Base-by-base conservation (phyloP, 2,329 filamentous ascomycete species). In the Lasiodiplodia sp. region DNA sequence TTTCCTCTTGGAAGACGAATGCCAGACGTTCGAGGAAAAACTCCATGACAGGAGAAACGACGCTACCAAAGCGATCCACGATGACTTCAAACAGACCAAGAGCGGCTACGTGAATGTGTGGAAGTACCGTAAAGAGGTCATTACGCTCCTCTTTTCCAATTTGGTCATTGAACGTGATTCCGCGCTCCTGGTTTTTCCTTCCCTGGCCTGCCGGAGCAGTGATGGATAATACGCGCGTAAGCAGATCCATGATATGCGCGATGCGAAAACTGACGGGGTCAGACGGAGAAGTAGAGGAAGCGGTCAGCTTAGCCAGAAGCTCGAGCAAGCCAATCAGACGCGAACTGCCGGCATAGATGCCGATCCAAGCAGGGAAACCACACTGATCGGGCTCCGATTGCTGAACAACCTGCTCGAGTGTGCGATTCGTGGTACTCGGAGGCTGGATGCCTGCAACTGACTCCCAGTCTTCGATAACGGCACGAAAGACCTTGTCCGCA, bases 91-190 rank as follows among this genome's bases (percentile, higher is more conserved):
- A 80, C 1, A 97, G 79, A 25, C 86, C 79, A 66, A 97, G 81
- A n/a, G 88, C 86, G 16, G 91, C 88, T 16, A 89, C 80, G 75
- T 97, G 93, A 49, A 97, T 87, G 11, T 86, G 84, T 4, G 94
- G 92, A 12, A 97, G 84, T 21, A 88, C 83, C 57, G 86, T 82
- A 87, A 92, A 94, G 3, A 97, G 84, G 55, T 90, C 88, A 66
- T 97, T 93, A 70, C 91, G 90, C 79, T 97, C 95, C 62, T 96
- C 92, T 70, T 91, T 88, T 38, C 89, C 86, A 71, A 96, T 88
- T 71, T 92, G 90, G 8, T 89, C 84, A 73, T 94, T 94, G 69
- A 89, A 11, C 67, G 69, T 37, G 71, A 75, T 14, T 73, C 75
- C 47, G 73, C 74, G 16, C 69, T 79, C 2, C 82, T 83, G 71